Evolutionary conservation across 306 rosid species (phyloP).

Genomic region (Ceratonia siliqua): DNA sequence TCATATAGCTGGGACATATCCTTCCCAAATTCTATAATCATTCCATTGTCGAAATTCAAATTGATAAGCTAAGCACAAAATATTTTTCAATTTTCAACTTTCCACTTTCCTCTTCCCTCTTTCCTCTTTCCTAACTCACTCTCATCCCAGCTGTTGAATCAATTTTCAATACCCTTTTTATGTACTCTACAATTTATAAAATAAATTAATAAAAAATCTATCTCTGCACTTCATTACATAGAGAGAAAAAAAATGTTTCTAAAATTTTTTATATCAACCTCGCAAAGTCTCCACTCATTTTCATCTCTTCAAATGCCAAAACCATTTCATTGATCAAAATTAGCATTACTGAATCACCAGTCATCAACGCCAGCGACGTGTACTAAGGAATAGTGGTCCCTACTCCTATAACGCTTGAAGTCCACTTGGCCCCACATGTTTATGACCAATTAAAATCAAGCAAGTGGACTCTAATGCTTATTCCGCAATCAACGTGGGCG

Average conservation of each 20-base stretch:
- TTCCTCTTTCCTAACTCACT: no score
- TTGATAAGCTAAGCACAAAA: not conserved
- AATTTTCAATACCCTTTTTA: not conserved
- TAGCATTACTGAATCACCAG: not conserved
- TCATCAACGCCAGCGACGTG: not conserved
- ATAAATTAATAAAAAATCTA: no score
- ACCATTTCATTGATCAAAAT: not conserved
- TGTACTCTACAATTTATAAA: no score
- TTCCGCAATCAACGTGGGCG: constrained; percentile 44
- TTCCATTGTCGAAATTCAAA: not conserved
- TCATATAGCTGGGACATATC: constrained; percentile 20
- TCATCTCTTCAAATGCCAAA: not conserved
- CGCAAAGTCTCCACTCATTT: not conserved
- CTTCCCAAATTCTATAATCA: not conserved
- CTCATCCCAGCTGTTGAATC: constrained; percentile 30
- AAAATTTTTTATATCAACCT: not conserved
- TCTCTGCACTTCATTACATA: no score
- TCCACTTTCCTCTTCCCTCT: constrained; percentile 2
- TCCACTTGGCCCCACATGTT: constrained; percentile 17
- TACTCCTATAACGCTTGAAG: not conserved
- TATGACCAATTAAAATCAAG: not conserved
- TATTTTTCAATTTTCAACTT: not conserved
- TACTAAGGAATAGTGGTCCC: not conserved
- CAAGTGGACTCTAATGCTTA: constrained; percentile 31
- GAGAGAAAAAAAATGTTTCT: no score